phyloP scores from a whole-genome alignment of 441 rosid genomes.

The Gossypium davidsonii region DNA sequence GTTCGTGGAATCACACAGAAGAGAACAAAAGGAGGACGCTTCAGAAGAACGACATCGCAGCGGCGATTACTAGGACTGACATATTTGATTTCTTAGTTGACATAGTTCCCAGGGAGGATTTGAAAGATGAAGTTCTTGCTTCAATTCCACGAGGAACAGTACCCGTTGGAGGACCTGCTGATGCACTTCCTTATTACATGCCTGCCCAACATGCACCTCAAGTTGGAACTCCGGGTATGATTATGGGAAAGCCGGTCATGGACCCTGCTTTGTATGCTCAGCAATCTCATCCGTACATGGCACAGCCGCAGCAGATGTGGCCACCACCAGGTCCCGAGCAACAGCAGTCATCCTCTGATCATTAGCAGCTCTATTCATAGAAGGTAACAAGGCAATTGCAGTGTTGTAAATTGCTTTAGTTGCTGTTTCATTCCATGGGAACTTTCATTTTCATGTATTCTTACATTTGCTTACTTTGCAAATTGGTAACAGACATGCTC shows the following conservation, averaged over 20 bases:
- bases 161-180: constrained; percentile 62
- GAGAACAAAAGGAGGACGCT: constrained; percentile 51
- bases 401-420: not conserved
- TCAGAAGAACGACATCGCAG: constrained; percentile 47
- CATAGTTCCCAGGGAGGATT: constrained; percentile 47
- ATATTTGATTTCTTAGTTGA: constrained; percentile 46
- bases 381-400: constrained; percentile 15
- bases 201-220: constrained; percentile 61
- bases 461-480: not conserved
- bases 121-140: constrained; percentile 54
- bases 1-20: constrained; percentile 50
- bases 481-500: not conserved
- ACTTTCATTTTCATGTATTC: not conserved
- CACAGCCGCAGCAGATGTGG: constrained; percentile 67
- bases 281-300: constrained; percentile 62
- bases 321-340: constrained; percentile 62
- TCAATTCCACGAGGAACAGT: constrained; percentile 60
- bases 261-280: constrained; percentile 58
- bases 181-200: constrained; percentile 62
- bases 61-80: constrained; percentile 45
- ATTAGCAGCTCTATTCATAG: constrained; percentile 23
- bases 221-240: constrained; percentile 71
- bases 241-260: constrained; percentile 68
- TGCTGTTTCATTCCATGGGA: constrained; percentile 1
- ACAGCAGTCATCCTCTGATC: constrained; percentile 61